A percentile compares a stretch with the other conserved stretches of the same genome.
phyloP scores from a whole-genome alignment of 2,329 filamentous ascomycete species.

The Lasiodiplodia gonubiensis region DNA sequence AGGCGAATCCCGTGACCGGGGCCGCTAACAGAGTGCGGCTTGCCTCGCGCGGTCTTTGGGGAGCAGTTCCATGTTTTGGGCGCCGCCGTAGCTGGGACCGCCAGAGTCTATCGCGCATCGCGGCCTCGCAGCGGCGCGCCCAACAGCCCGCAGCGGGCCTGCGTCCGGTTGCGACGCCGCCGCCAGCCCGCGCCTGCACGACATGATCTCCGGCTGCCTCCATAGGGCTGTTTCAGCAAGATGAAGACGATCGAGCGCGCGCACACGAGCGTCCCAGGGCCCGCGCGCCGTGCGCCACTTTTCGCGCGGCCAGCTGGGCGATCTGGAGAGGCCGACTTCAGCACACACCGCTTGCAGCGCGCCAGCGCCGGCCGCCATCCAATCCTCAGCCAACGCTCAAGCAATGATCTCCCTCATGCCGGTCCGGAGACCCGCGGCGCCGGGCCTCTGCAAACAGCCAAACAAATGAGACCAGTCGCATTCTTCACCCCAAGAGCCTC shows the following conservation, averaged over 20 bases:
- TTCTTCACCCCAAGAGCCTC: conserved; percentile 25
- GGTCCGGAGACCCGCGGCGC: conserved; percentile 22
- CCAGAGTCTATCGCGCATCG: conserved; percentile 27
- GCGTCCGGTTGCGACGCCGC: conserved; percentile 20
- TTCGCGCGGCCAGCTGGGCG: conserved; percentile 26
- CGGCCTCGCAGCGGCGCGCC: conserved; percentile 23
- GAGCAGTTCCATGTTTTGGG: conserved; percentile 29
- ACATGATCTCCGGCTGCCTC: conserved; percentile 24
- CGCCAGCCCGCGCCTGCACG: conserved; percentile 27
- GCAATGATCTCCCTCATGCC: conserved; percentile 27
- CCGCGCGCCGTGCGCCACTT: conserved; percentile 23
- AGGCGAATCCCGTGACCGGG: conserved; percentile 27
- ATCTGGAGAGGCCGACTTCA: conserved; percentile 26
- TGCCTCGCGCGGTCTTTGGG: conserved; percentile 26
- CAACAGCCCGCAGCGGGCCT: conserved; percentile 20
- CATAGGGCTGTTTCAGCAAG: conserved; percentile 29
- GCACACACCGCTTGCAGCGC: conserved; percentile 28
- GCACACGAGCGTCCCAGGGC: conserved; percentile 22
- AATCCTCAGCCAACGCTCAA: conserved; percentile 17
- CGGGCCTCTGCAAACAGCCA: conserved; percentile 28
- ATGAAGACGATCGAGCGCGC: conserved; percentile 29
- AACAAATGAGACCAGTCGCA: conserved; percentile 24
- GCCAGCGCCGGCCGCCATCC: conserved; percentile 11
- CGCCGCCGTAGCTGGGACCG: conserved; percentile 13
- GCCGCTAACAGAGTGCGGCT: conserved; percentile 16